Evolutionary conservation across 257 asterid species (phyloP), one percentile per base, ranked within the genome.

Genomic region (Eustoma russellianum): DNA sequence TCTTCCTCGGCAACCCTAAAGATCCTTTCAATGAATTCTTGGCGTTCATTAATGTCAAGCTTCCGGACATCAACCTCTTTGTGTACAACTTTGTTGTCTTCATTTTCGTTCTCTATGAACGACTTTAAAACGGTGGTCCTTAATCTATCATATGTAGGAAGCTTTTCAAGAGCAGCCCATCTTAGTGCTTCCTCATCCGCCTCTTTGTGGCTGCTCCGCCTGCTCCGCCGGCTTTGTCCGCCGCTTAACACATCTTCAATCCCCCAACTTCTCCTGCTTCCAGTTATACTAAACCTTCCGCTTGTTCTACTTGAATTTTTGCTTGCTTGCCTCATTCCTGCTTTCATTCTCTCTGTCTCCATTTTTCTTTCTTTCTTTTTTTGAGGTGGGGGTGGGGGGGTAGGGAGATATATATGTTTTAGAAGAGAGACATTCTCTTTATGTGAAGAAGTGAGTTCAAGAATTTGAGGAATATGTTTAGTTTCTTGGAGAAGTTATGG

Each of bases 111-210:
- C 38, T 71, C 77, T 0, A 41, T 17, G 43, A 62, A 60, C 10
- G 76, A 65, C 65, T 71, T 79, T 7, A 90, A 60, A 0, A 90
- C 81, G 0, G 93, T 79, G 49, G 70, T 83, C 41, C 96, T 66
- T 68, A 90, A 56, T 30, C 97, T 60, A 34, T 90, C 88, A 43
- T 83, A 86, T 1, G 97, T 90, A 0, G 97, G 96, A 1, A 90
- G 67, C 70, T 80, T 90, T 60, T 90, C 97, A 9, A 90, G 47
- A 14, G 96, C 96, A 2, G 96, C 98, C 98, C 96, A 90, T 44
- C 78, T 52, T 17, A 90, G 68, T 13, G 96, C 93, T 46, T 86
- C 98, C 44, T 90, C 98, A 18, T 90, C 98, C 7, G 81, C 96
- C 55, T 68, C 86, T 0, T 73, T 89, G 2, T 77, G 72, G 9